phyloP scores from a whole-genome alignment of 2,329 filamentous ascomycete genomes.

The Balansia obtecta region DNA sequence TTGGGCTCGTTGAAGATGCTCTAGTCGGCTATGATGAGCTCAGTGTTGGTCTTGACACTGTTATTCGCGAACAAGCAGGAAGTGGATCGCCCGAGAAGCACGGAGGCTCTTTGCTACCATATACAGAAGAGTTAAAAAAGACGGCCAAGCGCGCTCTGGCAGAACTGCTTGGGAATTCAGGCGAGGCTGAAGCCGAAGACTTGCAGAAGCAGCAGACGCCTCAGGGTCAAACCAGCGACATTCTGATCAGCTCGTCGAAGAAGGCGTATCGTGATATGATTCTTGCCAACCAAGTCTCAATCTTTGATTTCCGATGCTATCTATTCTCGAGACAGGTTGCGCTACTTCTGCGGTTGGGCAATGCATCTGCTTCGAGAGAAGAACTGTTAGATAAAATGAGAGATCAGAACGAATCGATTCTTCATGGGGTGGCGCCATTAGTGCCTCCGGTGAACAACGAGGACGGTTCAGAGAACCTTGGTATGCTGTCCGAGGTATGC shows the following conservation, averaged over 20 bases:
- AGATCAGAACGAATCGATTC: conserved; percentile 46
- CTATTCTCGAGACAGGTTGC: conserved; percentile 83
- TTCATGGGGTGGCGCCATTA: conserved; percentile 44
- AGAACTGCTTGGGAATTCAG: conserved; percentile 18
- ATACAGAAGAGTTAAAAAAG: conserved; percentile 61
- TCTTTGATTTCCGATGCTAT: conserved; percentile 92
- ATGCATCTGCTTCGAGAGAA: conserved; percentile 50
- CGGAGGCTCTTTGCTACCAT: conserved; percentile 57
- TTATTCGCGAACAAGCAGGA: conserved; percentile 60
- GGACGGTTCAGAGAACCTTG: conserved; percentile 60
- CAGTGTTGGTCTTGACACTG: conserved; percentile 70
- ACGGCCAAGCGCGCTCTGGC: conserved; percentile 41
- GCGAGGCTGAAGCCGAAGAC: conserved; percentile 32
- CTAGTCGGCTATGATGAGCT: conserved; percentile 92
- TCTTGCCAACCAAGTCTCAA: conserved; percentile 83
- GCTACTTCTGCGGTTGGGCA: conserved; percentile 71
- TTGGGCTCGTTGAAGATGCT: conserved; percentile 90
- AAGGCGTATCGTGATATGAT: conserved; percentile 90
- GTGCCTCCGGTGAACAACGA: conserved; percentile 34
- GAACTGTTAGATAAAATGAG: conserved; percentile 50
- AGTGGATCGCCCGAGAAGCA: conserved; percentile 50
- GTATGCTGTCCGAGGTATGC: conserved; percentile 76
- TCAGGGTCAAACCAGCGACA: conserved; percentile 37
- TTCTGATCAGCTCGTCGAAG: conserved; percentile 48
- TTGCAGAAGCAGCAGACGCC: conserved; percentile 31